Conservation (phyloP, 176 grass and related monocot species). For the Poa pratensis region DNA sequence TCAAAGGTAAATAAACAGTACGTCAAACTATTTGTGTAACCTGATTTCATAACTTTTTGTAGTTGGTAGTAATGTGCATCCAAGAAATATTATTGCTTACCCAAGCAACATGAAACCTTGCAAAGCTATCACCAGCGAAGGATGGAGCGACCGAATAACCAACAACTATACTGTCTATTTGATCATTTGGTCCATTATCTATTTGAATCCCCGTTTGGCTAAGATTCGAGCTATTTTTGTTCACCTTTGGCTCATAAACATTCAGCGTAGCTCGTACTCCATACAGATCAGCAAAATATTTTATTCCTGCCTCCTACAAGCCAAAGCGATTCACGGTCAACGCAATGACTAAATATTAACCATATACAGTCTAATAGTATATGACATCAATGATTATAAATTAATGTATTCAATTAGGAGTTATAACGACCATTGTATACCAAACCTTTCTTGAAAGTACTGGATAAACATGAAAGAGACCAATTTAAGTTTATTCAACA, state of each 20-base stretch:
- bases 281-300: neutral
- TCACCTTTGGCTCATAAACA: neutral
- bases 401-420: neutral
- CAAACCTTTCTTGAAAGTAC: neutral
- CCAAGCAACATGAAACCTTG: constrained; percentile 28
- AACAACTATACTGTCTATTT: neutral
- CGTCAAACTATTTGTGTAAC: neutral
- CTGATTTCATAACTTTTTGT: neutral
- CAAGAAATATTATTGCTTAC: neutral
- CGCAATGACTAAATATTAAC: neutral
- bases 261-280: neutral
- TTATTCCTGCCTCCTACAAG: neutral
- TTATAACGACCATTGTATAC: neutral
- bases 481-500: neutral
- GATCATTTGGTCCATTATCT: neutral
- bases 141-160: neutral
- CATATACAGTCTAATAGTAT: neutral
- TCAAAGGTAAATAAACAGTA: neutral
- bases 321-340: neutral
- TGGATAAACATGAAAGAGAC: neutral
- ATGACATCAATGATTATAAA: neutral
- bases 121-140: neutral
- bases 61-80: neutral
- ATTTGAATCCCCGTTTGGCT: neutral
- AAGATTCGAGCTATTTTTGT: neutral